Percentiles rank a stretch among this genome's conserved stretches.
These are phyloP conservation scores for Globisporangium paddicum DNA, from an alignment of 352 stramenopile species.

Conservation along the genomic window DNA sequence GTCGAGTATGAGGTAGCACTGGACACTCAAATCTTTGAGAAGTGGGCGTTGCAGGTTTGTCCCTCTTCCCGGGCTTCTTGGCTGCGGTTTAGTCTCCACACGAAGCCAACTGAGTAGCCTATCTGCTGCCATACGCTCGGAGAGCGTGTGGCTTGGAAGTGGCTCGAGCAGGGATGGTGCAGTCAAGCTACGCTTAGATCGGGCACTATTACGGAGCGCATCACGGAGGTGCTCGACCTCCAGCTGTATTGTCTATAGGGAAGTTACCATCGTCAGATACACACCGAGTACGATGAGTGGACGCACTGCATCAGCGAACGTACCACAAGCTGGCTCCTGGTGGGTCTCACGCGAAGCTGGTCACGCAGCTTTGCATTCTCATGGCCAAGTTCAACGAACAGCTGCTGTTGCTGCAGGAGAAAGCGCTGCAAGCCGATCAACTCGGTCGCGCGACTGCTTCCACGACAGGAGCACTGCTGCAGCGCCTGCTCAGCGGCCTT, in stretches of 20 bases:
- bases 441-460: not conserved
- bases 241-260: slow-evolving; percentile 4
- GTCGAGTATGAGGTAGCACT: slow-evolving; percentile 26
- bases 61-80: not conserved
- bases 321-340: slow-evolving; percentile 18
- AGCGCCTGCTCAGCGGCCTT: not conserved
- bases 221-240: slow-evolving; percentile 5
- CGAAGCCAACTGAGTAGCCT: slow-evolving; percentile 27
- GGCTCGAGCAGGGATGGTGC: slow-evolving; percentile 10
- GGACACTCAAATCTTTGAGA: slow-evolving; percentile 16
- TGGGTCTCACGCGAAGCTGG: slow-evolving; percentile 14
- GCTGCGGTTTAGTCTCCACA: slow-evolving; percentile 16
- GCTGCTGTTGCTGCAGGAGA: slow-evolving; percentile 11
- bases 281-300: not conserved
- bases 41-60: slow-evolving; percentile 15
- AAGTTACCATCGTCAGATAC: not conserved
- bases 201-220: not conserved
- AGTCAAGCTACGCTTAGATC: not conserved
- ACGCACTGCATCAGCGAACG: not conserved
- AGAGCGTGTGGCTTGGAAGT: slow-evolving; percentile 9
- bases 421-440: slow-evolving; percentile 12
- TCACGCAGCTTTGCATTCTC: slow-evolving; percentile 26
- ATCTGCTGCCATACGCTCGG: slow-evolving; percentile 24
- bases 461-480: not conserved
- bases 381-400: slow-evolving; percentile 11